Evolutionary conservation across 139 green algal species (phyloP).

Genomic region (Chlamydomonas applanata): DNA sequence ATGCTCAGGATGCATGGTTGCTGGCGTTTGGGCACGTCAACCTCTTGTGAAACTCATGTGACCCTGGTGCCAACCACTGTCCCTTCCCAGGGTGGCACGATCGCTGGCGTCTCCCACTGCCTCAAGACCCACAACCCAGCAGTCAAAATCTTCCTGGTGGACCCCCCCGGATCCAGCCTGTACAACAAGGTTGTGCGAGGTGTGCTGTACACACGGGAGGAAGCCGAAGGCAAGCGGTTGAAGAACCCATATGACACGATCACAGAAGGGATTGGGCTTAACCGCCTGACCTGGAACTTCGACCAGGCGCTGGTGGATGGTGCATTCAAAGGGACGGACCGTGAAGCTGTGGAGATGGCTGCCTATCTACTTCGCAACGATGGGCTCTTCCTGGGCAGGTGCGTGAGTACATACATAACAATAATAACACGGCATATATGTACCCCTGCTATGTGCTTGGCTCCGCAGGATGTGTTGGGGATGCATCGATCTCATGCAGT

Average conservation of each 20-base stretch:
- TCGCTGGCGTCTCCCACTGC: constrained; percentile 76
- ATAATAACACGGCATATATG: too few relatives aligned
- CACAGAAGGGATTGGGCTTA: constrained; percentile 89
- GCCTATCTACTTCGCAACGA: constrained; percentile 84
- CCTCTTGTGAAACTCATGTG: too few relatives aligned
- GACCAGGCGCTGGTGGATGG: constrained; percentile 59
- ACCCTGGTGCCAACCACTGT: too few relatives aligned
- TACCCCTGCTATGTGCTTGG: too few relatives aligned
- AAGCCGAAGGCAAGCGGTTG: constrained; percentile 73
- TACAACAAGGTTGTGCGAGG: constrained; percentile 86
- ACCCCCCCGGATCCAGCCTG: constrained; percentile 86
- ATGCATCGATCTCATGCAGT: too few relatives aligned
- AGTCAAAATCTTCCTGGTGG: constrained; percentile 68
- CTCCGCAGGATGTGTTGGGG: too few relatives aligned
- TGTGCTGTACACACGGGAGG: constrained; percentile 29
- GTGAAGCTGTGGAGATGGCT: constrained; percentile 84
- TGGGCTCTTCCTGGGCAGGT: constrained; percentile 84
- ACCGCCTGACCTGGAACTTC: constrained; percentile 94
- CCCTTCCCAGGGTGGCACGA: constrained; percentile 81
- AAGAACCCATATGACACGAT: constrained; percentile 93
- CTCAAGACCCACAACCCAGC: constrained; percentile 11
- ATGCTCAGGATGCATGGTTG: too few relatives aligned
- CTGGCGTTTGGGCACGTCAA: too few relatives aligned
- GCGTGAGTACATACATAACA: too few relatives aligned
- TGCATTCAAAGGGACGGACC: constrained; percentile 78